Base-by-base conservation (phyloP, 2,329 filamentous ascomycete genomes). In the Calycina herbarum region DNA sequence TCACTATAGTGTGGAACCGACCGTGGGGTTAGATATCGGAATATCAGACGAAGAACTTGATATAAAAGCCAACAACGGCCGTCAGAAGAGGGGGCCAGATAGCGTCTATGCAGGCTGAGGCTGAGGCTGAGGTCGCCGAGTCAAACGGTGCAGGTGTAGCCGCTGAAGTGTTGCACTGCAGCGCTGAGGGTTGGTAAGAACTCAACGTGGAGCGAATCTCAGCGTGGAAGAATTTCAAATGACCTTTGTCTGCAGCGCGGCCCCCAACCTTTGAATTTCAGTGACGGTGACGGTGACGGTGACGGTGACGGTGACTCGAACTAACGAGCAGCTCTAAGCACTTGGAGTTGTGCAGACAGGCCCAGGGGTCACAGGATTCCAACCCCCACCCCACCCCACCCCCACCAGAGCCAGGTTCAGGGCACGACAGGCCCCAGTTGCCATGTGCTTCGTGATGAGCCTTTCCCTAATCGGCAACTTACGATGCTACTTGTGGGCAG, bases 31-130 rank as follows among this genome's bases (percentile, higher is more conserved):
- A 20, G n/a, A n/a, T 48, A 20, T 42, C 40, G 40, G 40, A n/a
- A 42, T 42, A 42, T 20, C n/a, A 38, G 35, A 38, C 13, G 35
- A 48, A 20, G 42, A 20, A 15, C 8, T 20, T 48, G 42, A 48
- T 42, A 42, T 11, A 27, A 51, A 51, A 24, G 7, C 20, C 45
- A 51, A 51, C 45, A 51, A 51, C 35, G 35, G 35, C 24, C 45
- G 45, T 51, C 20, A 51, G 20, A 13, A 33, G 27, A 20, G 45
- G n/a, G 45, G 45, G n/a, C 45, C 45, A 51, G n/a, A 51, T 51
- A 51, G 45, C 45, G 45, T 51, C 45, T 51, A 51, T 51, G 45
- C 45, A 27, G n/a, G 45, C 45, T 51, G 45, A 51, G 45, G 45
- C 45, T 51, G 45, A 51, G 45, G 45, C 20, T 24, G 45, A 51